Base-by-base conservation (phyloP, 2,329 filamentous ascomycete genomes). In the Talaromyces verruculosus region DNA sequence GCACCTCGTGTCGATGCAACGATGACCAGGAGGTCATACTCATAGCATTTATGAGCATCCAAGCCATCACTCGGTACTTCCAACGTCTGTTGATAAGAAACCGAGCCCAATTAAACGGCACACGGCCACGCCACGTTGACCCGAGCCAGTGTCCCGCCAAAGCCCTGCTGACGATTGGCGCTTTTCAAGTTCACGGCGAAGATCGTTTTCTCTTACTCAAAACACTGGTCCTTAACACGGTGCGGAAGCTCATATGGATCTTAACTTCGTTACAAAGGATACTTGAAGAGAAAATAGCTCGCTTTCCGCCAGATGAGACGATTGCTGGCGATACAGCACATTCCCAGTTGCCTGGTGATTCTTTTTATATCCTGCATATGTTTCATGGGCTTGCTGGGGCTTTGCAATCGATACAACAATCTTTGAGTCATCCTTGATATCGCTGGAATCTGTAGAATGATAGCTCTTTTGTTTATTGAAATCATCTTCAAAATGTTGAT, bases 11-110 rank as follows among this genome's bases (percentile, higher is more conserved):
- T n/a, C 59, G 59, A 35, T 61, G 59, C 19, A 61, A 61, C 43
- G 59, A 61, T 25, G 59, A 61, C 30, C 59, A 61, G 4, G 59
- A 61, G 28, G 59, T 61, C 11, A 49, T 61, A 25, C 43, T 61
- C 3, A 30, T 61, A 1, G 59, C 59, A 51, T 61, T 61, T n/a
- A 61, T 61, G 59, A 61, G 59, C n/a, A 61, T 61, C 5, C 59
- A 61, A 49, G 28, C 59, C 5, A 28, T 61, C 17, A 25, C 59
- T 17, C 43, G 59, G 5, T 61, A 49, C 43, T 61, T 61, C 7
- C 59, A 61, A 25, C 43, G 59, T 39, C 59, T 61, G 7, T 22
- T 61, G 10, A 19, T 25, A 15, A 28, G 41, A 22, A 22, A 19
- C 15, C 41, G 28, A 45, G 11, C 39, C 0, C 57, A 51, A 30